Evolutionary conservation across 352 stramenopile genomes (phyloP), one percentile per base, ranked within the genome.

Genomic region (Phytopythium boreale): DNA sequence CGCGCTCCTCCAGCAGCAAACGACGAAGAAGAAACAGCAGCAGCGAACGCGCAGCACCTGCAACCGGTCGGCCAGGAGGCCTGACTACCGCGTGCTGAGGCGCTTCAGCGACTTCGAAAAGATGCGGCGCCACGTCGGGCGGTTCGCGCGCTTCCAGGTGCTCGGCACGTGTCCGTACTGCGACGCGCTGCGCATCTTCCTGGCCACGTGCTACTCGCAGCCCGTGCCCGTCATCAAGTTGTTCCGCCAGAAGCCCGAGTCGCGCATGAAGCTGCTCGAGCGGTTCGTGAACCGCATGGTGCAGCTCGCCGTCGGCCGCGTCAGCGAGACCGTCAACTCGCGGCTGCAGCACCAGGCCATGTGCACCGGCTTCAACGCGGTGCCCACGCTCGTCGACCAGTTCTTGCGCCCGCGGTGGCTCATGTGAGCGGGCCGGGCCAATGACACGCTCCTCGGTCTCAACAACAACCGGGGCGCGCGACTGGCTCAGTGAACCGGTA

Each of bases 191-290:
- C 72, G 66, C 22, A 49, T 71, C 2, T 74, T 76, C 66, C 67
- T 77, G 60, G 66, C 70, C 31, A 66, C 62, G 52, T 77, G 66
- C 49, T 72, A 72, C 51, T 41, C 46, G 7, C 66, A 77, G 68
- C 76, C 79, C 20, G 68, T 67, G 17, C 52, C 67, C 7, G 47
- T 83, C 51, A 59, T 78, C 51, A 85, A 82, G 58, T 22, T 80
- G 24, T 41, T 58, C 9, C 64, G 60, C 63, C 55, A 58, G 57
- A 29, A 29, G 44, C 50, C 67, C 26, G 67, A 76, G 56, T 50
- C 71, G 14, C 74, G 79, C 53, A 81, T 76, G 50, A 69, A 75
- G 56, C 67, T 85, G 37, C 61, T 85, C 17, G 59, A 67, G 53
- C 67, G 72, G 7, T 73, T 85, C 56, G 64, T 88, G 10, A 75